Percentiles rank a stretch among this genome's conserved stretches.
Evolutionary conservation across 495 filamentous ascomycete species (phyloP).

Genomic region (Copromyces sp.): DNA sequence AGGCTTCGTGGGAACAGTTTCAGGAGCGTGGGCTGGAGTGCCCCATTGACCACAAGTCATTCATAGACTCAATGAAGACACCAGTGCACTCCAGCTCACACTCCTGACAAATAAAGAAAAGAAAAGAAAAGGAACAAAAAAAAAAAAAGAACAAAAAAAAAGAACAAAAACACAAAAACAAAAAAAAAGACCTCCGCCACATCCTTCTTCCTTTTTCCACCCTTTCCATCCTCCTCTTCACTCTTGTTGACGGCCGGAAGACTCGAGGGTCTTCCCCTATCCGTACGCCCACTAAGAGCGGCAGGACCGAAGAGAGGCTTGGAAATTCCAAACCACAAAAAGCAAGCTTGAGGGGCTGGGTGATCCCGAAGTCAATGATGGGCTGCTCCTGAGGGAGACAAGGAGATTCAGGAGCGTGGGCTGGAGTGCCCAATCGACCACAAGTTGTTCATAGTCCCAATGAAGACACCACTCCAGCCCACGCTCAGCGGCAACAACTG

Average conservation of each 20-base stretch:
- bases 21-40: conserved; percentile 85
- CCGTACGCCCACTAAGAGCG: background rate
- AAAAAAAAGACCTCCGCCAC: too few species aligned
- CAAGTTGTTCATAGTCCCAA: conserved; percentile 90
- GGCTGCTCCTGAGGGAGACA: conserved; percentile 48
- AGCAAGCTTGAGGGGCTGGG: conserved; percentile 58
- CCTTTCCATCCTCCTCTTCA: background rate
- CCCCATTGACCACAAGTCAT: conserved; percentile 89
- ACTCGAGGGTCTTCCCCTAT: background rate
- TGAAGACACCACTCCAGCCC: conserved; percentile 62
- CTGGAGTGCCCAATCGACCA: conserved; percentile 92
- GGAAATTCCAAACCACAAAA: conserved; percentile 55
- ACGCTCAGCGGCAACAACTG: too few species aligned
- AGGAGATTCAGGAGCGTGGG: conserved; percentile 72
- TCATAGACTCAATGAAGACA: conserved; percentile 94
- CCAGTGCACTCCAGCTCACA: conserved; percentile 29
- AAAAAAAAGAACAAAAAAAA: background rate
- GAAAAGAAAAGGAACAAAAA: background rate
- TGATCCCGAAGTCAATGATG: conserved; percentile 41
- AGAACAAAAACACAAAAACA: too few species aligned
- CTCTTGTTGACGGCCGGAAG: background rate
- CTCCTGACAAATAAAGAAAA: background rate
- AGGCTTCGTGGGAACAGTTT: conserved; percentile 89
- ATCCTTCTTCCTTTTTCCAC: too few species aligned
- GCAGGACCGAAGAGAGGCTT: conserved; percentile 37